Base-by-base conservation (phyloP, 2,329 filamentous ascomycete species). In the Pseudofabraea citricarpa region DNA sequence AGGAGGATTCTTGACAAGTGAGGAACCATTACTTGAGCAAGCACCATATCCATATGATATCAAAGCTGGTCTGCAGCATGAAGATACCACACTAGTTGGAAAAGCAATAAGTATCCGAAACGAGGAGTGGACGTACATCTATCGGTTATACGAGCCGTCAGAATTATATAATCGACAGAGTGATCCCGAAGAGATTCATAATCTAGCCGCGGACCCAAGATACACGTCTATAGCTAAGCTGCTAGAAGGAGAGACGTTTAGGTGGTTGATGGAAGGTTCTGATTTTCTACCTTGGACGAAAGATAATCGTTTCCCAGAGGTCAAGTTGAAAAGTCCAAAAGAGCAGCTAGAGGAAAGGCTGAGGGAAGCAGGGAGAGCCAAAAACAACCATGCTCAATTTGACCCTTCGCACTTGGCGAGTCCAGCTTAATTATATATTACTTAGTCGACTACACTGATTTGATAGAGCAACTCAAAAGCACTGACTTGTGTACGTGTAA, bases 21-120 rank as follows among this genome's bases (percentile, higher is more conserved):
- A 73, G 40, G 70, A 73, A 41, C 70, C 69, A 2, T 54, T 73
- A 1, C 55, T 73, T 0, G 69, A 73, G 43, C 62, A 68, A 40
- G 59, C 62, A 0, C 62, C 64, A 0, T 73, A 64, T 24, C 68
- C 69, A 0, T 73, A 72, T 41, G 70, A 72, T 37, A 61, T 73
- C 36, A 73, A 73, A 46, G 62, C 62, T 0, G 58, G 55, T 0
- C 59, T 74, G 5, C 70, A 73, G 47, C 69, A 73, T 45, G 61
- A 70, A 9, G 66, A 73, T 37, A 68, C 68, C 0, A 56, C 55
- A 0, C 45, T 72, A 0, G 68, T 71, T 0, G 70, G 70, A 0
- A 72, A 72, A 39, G 64, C 66, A 1, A 62, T 71, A 0, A 56
- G 61, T 3, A 47, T 68, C 3, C 55, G 67, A 0, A 56, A 64